phyloP scores from a whole-genome alignment of 2,329 filamentous ascomycete genomes.

The Calonectria fujianensis region DNA sequence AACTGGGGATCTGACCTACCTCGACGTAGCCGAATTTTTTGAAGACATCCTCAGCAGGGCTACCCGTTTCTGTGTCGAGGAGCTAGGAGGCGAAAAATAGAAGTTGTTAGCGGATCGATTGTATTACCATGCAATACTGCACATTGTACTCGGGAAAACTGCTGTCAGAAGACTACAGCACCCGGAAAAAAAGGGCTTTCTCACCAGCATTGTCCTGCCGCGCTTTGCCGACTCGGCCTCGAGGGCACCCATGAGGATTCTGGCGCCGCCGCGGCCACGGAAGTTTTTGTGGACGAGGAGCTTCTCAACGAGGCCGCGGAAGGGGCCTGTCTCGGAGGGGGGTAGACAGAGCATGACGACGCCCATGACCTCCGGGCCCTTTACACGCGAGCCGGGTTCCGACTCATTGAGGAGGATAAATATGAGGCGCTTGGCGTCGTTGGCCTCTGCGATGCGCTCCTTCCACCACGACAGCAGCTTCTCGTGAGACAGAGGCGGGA shows the following conservation, averaged over 20 bases:
- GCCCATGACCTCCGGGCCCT: slow-evolving; percentile 70
- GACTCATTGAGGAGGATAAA: slow-evolving; percentile 68
- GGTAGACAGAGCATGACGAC: slow-evolving; percentile 74
- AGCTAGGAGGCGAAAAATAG: slow-evolving; percentile 59
- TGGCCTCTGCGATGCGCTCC: slow-evolving; percentile 68
- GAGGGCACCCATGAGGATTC: slow-evolving; percentile 70
- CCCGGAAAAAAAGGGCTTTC: slow-evolving; percentile 50
- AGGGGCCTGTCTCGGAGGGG: slow-evolving; percentile 72
- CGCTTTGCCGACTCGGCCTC: slow-evolving; percentile 71
- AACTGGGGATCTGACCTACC: slow-evolving; percentile 73
- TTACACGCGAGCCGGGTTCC: slow-evolving; percentile 58
- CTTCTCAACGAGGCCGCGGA: slow-evolving; percentile 74
- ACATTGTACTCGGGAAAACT: neutral
- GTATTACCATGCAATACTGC: neutral
- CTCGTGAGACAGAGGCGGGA: slow-evolving; percentile 74
- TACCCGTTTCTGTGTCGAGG: slow-evolving; percentile 72
- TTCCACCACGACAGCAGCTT: slow-evolving; percentile 77
- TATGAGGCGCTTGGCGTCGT: slow-evolving; percentile 68
- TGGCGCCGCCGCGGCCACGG: slow-evolving; percentile 71
- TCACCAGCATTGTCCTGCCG: slow-evolving; percentile 72
- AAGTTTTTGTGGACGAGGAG: slow-evolving; percentile 73
- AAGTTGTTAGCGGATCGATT: slow-evolving; percentile 10
- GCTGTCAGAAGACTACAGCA: neutral
- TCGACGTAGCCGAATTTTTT: slow-evolving; percentile 74
- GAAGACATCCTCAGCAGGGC: slow-evolving; percentile 72